Conservation (phyloP, 148 eudicot genomes). For the Nyssa sinensis region DNA sequence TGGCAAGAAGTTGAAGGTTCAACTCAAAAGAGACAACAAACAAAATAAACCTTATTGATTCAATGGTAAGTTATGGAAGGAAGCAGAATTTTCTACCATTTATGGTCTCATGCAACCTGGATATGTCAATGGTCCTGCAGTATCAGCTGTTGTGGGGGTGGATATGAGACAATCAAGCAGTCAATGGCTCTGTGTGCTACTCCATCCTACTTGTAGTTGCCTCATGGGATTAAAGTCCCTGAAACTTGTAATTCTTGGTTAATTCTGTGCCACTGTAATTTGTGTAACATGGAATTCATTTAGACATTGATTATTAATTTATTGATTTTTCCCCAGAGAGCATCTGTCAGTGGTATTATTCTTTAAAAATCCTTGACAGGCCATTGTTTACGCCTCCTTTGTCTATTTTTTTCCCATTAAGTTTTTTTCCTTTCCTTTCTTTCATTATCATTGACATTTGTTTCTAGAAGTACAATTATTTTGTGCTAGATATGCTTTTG, state of each 20-base stretch:
- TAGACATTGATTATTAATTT: slow-evolving; percentile 64
- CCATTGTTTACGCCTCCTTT: neutral
- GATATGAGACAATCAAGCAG: slow-evolving; percentile 13
- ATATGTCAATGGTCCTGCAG: slow-evolving; percentile 8
- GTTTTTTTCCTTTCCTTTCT: neutral
- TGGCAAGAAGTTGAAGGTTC: slow-evolving; percentile 96
- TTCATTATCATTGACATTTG: neutral
- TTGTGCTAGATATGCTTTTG: neutral
- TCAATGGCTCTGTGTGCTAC: slow-evolving; percentile 14
- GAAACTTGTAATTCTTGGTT: slow-evolving; percentile 47
- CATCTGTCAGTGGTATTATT: slow-evolving; percentile 9
- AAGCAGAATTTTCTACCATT: slow-evolving; percentile 9
- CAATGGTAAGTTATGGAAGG: slow-evolving; percentile 25
- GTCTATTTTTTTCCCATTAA: neutral
- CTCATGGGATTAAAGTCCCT: slow-evolving; percentile 15
- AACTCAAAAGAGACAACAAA: slow-evolving; percentile 89
- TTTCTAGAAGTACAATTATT: neutral
- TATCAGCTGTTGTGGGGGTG: slow-evolving; percentile 13
- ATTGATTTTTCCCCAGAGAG: slow-evolving; percentile 52
- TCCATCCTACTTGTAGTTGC: slow-evolving; percentile 28
- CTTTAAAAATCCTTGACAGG: neutral
- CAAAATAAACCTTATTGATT: slow-evolving; percentile 60
- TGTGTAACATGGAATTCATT: slow-evolving; percentile 66
- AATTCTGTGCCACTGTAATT: slow-evolving; percentile 30
- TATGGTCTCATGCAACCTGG: neutral